phyloP scores from a whole-genome alignment of 2,329 filamentous ascomycete species.

The Colletotrichum neosansevieriae region DNA sequence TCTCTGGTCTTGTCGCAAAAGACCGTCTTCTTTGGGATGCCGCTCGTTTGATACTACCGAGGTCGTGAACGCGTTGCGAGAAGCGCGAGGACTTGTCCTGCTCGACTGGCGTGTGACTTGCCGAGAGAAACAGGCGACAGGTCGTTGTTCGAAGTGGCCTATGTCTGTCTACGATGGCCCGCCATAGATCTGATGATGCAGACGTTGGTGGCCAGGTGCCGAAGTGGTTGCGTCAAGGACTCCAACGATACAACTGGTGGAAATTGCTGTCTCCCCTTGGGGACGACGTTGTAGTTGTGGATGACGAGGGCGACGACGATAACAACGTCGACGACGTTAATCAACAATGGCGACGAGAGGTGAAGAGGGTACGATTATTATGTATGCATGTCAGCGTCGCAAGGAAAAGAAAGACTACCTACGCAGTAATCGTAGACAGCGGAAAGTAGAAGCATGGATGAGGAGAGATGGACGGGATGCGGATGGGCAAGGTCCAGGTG shows the following conservation, averaged over 20 bases:
- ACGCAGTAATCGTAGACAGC: neutral
- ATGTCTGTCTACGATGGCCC: neutral
- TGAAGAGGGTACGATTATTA: constrained; percentile 16
- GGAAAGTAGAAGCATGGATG: constrained; percentile 3
- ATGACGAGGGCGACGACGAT: neutral
- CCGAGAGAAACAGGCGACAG: neutral
- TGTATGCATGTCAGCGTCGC: constrained; percentile 25
- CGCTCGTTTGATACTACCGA: no score
- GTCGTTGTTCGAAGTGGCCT: neutral
- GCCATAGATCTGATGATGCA: neutral
- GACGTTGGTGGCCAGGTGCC: neutral
- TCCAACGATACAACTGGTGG: neutral
- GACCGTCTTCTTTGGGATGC: no score
- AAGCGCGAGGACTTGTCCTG: neutral
- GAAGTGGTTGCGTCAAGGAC: neutral
- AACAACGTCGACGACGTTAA: neutral
- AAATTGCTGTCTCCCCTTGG: neutral
- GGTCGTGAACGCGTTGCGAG: neutral
- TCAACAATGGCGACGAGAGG: neutral
- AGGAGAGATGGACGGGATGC: constrained; percentile 12
- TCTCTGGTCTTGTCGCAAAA: neutral
- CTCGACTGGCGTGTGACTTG: neutral
- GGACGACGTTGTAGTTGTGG: neutral
- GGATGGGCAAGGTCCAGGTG: constrained; percentile 25
- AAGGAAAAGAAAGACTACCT: neutral